These are phyloP conservation scores for Cryptosporidium felis DNA, from an alignment of 169 alveolate genomes.

Conservation along the genomic window DNA sequence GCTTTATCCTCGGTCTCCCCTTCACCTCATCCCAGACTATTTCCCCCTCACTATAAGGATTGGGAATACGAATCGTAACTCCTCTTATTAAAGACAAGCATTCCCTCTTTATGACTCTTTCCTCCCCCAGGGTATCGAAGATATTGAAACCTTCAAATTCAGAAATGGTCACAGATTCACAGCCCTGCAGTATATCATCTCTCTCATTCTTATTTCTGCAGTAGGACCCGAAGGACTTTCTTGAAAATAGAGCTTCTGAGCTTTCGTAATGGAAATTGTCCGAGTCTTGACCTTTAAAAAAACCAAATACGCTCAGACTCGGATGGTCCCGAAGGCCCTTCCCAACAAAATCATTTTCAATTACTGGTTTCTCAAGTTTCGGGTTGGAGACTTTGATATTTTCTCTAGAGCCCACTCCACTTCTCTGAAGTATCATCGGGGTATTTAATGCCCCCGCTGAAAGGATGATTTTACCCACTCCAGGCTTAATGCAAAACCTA, in stretches of 20 bases:
- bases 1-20: neutral
- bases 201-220: neutral
- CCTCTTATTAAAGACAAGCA: constrained; percentile 37
- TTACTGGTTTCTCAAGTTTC: constrained; percentile 8
- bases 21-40: constrained; percentile 30
- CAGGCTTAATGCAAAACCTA: neutral
- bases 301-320: constrained; percentile 22
- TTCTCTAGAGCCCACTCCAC: constrained; percentile 49
- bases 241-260: constrained; percentile 51
- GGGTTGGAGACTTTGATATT: constrained; percentile 18
- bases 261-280: neutral
- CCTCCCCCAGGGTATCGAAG: neutral
- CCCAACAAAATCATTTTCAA: constrained; percentile 29
- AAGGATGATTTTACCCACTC: constrained; percentile 6
- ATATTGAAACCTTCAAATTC: constrained; percentile 60
- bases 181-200: constrained; percentile 44
- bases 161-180: constrained; percentile 52
- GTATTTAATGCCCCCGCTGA: constrained; percentile 63
- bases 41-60: constrained; percentile 59
- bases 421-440: constrained; percentile 66
- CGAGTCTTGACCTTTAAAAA: constrained; percentile 9
- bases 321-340: constrained; percentile 48
- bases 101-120: neutral
- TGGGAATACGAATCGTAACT: constrained; percentile 25
- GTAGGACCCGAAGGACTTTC: constrained; percentile 3